Evolutionary conservation across 768 basidiomycete genomes (phyloP), one percentile per base, ranked within the genome.

Genomic region (Nidularia pulvinata): DNA sequence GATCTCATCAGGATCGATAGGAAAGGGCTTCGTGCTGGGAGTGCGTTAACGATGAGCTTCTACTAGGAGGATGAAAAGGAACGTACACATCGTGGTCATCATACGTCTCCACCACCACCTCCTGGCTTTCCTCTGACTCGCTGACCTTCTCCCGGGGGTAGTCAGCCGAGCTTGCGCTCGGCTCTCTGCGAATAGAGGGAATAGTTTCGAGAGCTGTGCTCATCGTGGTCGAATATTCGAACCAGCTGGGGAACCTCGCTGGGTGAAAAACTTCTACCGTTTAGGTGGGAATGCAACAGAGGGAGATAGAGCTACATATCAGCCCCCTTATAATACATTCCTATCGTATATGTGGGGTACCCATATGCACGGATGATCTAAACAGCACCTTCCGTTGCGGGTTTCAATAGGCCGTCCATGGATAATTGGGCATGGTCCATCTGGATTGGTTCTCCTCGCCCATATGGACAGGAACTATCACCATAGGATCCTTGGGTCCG

Each of bases 1-100:
- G 0, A 68, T 61, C 11, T 74, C 74, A 58, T 77, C 61, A 11
- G 80, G 78, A 55, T 81, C 76, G 16, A 79, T 61, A 39, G 83
- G 83, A 69, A 86, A 85, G 4, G 83, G 83, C 46, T 69, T 69
- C 19, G 75, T 59, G 33, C 76, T 78, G 22, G 19, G 11, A 51
- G 34, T 5, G 16, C 14, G 33, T 49, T 16, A 52, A 46, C 10
- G 48, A 4, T 48, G 11, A 32, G 19, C 19, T 6, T 30, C 11
- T 4, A 2, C 44, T 43, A n/a, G 49, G 36, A 36, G 19, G 50
- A 46, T n/a, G 32, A 36, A n/a, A 5, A 11, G 11, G 36, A 11
- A 70, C 71, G 44, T 55, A 76, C 75, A 73, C 70, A 56, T 77
- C 75, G 50, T 72, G 69, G 49, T 74, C 74, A 22, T 68, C 68